phyloP scores from a whole-genome alignment of 352 stramenopile genomes.

The Phytophthora uliginosa region DNA sequence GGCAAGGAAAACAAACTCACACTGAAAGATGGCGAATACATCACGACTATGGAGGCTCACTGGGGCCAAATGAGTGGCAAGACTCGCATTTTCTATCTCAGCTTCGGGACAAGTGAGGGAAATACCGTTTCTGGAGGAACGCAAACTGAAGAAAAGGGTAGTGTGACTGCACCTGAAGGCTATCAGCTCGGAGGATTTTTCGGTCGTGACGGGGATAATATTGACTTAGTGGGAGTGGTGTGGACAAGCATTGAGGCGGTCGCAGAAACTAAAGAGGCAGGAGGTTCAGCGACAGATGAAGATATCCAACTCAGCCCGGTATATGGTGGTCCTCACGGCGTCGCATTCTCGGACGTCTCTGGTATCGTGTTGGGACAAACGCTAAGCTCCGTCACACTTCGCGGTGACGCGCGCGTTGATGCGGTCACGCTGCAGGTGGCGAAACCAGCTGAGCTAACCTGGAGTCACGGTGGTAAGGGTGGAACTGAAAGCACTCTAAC shows the following conservation, averaged over 20 bases:
- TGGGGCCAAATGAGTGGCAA: slow-evolving; percentile 16
- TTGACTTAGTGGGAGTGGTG: slow-evolving; percentile 22
- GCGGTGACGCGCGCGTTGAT: slow-evolving; percentile 11
- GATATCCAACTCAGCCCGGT: slow-evolving; percentile 12
- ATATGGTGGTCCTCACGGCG: slow-evolving; percentile 17
- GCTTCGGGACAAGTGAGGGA: slow-evolving; percentile 19
- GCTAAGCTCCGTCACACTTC: slow-evolving; percentile 16
- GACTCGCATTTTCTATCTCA: slow-evolving; percentile 29
- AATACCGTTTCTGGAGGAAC: slow-evolving; percentile 24
- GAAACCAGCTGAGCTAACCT: slow-evolving; percentile 6
- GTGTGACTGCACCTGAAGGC: slow-evolving; percentile 21
- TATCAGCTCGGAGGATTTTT: slow-evolving; percentile 31
- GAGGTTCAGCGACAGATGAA: slow-evolving; percentile 3
- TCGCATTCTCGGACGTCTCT: slow-evolving; percentile 16
- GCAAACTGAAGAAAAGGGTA: slow-evolving; percentile 22
- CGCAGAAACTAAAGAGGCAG: slow-evolving; percentile 2
- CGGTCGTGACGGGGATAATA: slow-evolving; percentile 23
- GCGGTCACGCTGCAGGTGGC: slow-evolving; percentile 10
- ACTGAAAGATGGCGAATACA: slow-evolving; percentile 9
- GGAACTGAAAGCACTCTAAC: slow-evolving; percentile 8
- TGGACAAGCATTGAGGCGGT: slow-evolving; percentile 26
- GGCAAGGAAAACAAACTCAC: slow-evolving; percentile 21
- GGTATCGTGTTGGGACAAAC: slow-evolving; percentile 9
- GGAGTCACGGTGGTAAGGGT: slow-evolving; percentile 12
- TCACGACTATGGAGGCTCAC: slow-evolving; percentile 28